Percentiles rank a stretch among this genome's conserved stretches.
phyloP scores from a whole-genome alignment of 441 rosid species.

The Euphorbia schlechtendalii region DNA sequence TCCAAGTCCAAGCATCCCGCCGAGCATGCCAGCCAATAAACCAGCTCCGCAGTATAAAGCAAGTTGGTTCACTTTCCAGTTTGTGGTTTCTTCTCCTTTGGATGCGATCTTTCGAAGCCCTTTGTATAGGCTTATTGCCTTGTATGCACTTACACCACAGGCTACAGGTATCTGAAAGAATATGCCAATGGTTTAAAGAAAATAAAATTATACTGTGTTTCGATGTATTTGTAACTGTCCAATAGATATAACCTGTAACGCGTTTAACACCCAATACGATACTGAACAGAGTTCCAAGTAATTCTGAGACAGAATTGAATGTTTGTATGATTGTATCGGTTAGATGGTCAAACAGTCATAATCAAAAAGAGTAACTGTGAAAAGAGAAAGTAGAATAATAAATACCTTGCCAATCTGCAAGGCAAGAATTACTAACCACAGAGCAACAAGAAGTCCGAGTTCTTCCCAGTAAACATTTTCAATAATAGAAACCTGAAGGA shows the following conservation, averaged over 20 bases:
- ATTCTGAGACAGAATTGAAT: constrained; percentile 30
- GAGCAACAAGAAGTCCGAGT: constrained; percentile 39
- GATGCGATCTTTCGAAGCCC: constrained; percentile 43
- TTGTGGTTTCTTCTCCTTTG: constrained; percentile 29
- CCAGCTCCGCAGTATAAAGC: constrained; percentile 34
- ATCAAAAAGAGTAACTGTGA: background rate
- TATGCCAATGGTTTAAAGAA: background rate
- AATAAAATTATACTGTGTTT: background rate
- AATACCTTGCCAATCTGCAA: constrained; percentile 45
- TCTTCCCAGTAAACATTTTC: constrained; percentile 47
- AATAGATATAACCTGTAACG: constrained; percentile 35
- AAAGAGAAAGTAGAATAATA: background rate
- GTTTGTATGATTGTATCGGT: background rate
- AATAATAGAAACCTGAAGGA: constrained; percentile 34
- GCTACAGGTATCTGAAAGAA: constrained; percentile 45
- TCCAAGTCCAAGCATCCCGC: constrained; percentile 66
- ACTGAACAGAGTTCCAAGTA: constrained; percentile 42
- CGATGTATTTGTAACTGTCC: too few species aligned
- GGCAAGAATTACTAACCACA: constrained; percentile 42
- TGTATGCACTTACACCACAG: constrained; percentile 31
- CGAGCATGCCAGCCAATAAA: constrained; percentile 39
- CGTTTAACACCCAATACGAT: constrained; percentile 40
- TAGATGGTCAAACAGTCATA: background rate
- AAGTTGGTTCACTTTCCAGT: constrained; percentile 38
- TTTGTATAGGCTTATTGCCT: constrained; percentile 42